Evolutionary conservation across 116 monocot genomes (phyloP), one percentile per base, ranked within the genome.

Genomic region (Trichopus zeylanicus): DNA sequence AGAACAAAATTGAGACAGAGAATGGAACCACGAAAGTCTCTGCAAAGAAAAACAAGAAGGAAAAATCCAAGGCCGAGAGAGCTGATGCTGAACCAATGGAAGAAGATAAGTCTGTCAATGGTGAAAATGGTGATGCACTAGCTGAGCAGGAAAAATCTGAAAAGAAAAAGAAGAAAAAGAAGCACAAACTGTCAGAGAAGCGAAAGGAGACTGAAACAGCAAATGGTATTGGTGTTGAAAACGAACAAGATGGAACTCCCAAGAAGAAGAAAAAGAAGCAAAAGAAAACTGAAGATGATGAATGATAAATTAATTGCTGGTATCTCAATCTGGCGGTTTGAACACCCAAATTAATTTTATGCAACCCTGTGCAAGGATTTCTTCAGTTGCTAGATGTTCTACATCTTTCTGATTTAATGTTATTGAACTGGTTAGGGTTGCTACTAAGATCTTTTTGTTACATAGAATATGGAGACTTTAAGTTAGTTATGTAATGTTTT

Each of bases 91-190:
- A 68, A 19, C 46, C 66, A 5, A 66, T 67, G 48, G 15, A 48
- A 0, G 60, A 67, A 30, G 73, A 73, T 31, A 38, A 59, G n/a
- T 42, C 47, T 5, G 24, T 24, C 2, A 39, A 4, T 57, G 29
- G 1, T 54, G 18, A 35, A 15, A 23, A 55, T 29, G 70, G 46
- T 31, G 60, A 42, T 31, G 24, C 29, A 26, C 55, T 55, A 48
- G 25, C 62, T 29, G 68, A 32, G 29, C 13, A 18, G 15, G 54
- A 27, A n/a, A n/a, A n/a, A 55, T 11, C 28, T 48, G 65, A 71
- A 58, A 71, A 77, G 58, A 78, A 69, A 49, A 78, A 68, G 68
- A 77, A 77, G 51, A 73, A 73, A 64, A 73, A 73, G 47, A 63
- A 78, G 32, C 48, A 69, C 21, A 54, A 55, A 51, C 35, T 53